Evolutionary conservation across 148 eudicot genomes (phyloP), one percentile per base, ranked within the genome.

Genomic region (Fallopia convolvulus): DNA sequence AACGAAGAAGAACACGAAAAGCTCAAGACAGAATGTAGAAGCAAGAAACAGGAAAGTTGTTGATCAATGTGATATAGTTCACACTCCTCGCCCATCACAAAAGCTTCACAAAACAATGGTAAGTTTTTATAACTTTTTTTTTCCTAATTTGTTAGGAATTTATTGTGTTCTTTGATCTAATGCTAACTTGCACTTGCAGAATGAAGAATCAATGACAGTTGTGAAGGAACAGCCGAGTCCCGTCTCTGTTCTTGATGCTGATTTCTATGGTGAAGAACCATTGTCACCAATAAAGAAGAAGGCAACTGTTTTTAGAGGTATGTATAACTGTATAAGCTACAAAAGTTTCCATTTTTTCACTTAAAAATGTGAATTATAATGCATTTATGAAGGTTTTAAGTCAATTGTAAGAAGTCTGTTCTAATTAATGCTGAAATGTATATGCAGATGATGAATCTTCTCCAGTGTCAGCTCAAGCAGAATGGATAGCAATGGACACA

Each of bases 211-310:
- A 66, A 80, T 81, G 71, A 80, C 77, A 61, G 77, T 81, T 55
- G 79, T 81, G 50, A 70, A 70, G 76, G 98, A 94, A 82, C 97
- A 94, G 77, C 97, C 98, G 74, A 93, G 98, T 79, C 98, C 98
- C 11, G 82, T 93, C 49, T 93, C 97, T 9, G 94, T 93, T 73
- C 94, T 91, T 73, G 98, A 93, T 81, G 83, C 79, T 18, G 73
- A 83, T 66, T 88, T 91, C 80, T 90, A 85, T 63, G 81, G 58
- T 7, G 97, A 93, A 70, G 94, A 90, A 76, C 80, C 87, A 76
- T 88, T 91, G 41, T 91, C 98, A 60, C 98, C 98, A 26, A 84
- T 93, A 9, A 90, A 84, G 76, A 90, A 89, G 83, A 88, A 76
- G 83, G 75, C 83, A 70, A 83, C 75, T 33, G 80, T 82, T 52